These are phyloP conservation scores for Tolypocladium capitatum DNA, from an alignment of 2,329 filamentous ascomycete genomes.

Conservation along the genomic window DNA sequence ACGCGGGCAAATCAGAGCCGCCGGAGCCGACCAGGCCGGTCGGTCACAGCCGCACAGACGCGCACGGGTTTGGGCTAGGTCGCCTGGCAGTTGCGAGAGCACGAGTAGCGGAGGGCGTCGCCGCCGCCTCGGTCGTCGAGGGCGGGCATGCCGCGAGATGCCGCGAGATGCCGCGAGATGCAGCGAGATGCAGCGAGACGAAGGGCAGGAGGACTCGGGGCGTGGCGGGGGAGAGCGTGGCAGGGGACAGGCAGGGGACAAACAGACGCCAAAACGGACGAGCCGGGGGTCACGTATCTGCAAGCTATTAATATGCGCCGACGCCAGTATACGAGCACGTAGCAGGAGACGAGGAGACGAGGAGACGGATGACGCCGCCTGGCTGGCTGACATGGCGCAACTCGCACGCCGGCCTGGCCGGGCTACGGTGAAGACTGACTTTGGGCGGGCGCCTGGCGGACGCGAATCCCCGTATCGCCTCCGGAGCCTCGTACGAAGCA, in stretches of 20 bases:
- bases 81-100: neutral
- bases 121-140: too few relatives aligned
- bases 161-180: too few relatives aligned
- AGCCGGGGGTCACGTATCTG: neutral
- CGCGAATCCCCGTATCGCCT: neutral
- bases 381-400: slow-evolving; percentile 21
- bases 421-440: neutral
- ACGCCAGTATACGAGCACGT: too few relatives aligned
- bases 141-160: too few relatives aligned
- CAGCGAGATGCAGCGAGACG: too few relatives aligned
- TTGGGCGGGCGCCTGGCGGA: neutral
- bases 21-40: neutral
- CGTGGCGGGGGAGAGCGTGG: too few relatives aligned
- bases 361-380: slow-evolving; percentile 18
- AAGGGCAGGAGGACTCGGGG: too few relatives aligned
- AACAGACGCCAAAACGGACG: neutral
- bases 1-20: neutral
- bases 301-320: too few relatives aligned
- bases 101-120: neutral
- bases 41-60: too few relatives aligned
- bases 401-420: slow-evolving; percentile 2
- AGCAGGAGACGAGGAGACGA: too few relatives aligned
- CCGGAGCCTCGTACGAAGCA: neutral
- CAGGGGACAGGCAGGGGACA: too few relatives aligned
- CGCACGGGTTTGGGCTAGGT: too few relatives aligned